These are phyloP conservation scores for Penicillium salamii DNA, from an alignment of 495 filamentous ascomycete species.

Conservation along the genomic window DNA sequence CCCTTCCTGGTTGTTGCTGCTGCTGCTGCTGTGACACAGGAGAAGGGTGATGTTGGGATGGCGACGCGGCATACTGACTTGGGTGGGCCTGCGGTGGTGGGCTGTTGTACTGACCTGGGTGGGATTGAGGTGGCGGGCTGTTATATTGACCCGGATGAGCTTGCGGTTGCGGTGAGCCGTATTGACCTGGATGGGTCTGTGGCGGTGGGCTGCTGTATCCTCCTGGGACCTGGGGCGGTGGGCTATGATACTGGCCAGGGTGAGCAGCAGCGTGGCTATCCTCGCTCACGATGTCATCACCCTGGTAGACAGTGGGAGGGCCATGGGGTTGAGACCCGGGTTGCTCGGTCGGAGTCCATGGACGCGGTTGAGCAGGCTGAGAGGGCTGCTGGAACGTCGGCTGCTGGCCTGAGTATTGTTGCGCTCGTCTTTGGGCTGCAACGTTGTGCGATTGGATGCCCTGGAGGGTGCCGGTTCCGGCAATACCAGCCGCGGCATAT, in stretches of 20 bases:
- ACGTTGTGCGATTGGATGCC: conserved; percentile 78
- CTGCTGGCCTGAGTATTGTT: conserved; percentile 64
- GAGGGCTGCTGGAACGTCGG: conserved; percentile 44
- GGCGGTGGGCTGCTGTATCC: conserved; percentile 2
- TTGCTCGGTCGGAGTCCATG: conserved; percentile 94
- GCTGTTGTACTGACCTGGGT: conserved; percentile 10
- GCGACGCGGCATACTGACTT: conserved; percentile 4
- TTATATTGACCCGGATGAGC: conserved; percentile 9
- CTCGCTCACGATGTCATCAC: conserved; percentile 56
- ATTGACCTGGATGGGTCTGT: conserved; percentile 11
- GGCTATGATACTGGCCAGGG: conserved; percentile 25
- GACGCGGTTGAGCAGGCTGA: conserved; percentile 57
- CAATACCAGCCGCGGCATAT: conserved; percentile 85
- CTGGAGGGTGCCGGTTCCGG: conserved; percentile 75
- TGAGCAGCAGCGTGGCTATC: conserved; percentile 27
- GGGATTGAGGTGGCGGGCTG: conserved; percentile 9
- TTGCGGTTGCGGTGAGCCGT: conserved; percentile 4
- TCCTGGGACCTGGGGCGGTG: conserved; percentile 18
- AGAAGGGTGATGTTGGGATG: background rate
- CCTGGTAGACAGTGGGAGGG: conserved; percentile 91
- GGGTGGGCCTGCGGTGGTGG: conserved; percentile 12
- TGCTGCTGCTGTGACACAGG: conserved; percentile 14
- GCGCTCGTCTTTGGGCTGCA: conserved; percentile 72
- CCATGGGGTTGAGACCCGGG: conserved; percentile 88
- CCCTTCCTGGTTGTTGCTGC: conserved; percentile 19